Evolutionary conservation across 2,329 filamentous ascomycete species (phyloP).

Genomic region (Penicillium sp.): DNA sequence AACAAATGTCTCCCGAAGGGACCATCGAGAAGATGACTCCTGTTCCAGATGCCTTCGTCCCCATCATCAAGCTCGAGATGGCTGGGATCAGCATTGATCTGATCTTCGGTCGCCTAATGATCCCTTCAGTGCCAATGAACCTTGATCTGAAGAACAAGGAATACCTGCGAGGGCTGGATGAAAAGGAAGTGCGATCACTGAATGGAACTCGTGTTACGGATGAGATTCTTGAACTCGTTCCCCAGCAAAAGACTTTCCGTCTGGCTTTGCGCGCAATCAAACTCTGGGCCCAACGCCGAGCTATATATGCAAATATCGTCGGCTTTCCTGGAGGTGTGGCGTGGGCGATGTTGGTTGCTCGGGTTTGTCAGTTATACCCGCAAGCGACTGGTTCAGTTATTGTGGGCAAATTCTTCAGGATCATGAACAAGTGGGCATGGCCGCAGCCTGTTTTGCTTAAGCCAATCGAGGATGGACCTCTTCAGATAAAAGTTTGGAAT

Average conservation of each 20-base stretch:
- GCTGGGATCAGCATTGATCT: slow-evolving; percentile 90
- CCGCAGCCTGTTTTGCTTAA: slow-evolving; percentile 90
- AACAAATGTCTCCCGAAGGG: slow-evolving; percentile 69
- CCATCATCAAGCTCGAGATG: slow-evolving; percentile 95
- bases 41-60: slow-evolving; percentile 87
- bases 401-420: slow-evolving; percentile 87
- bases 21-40: slow-evolving; percentile 78
- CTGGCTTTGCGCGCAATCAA: slow-evolving; percentile 89
- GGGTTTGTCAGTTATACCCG: slow-evolving; percentile 93
- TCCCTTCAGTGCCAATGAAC: slow-evolving; percentile 66
- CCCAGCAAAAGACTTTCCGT: slow-evolving; percentile 83
- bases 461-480: slow-evolving; percentile 72
- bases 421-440: slow-evolving; percentile 90
- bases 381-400: slow-evolving; percentile 84
- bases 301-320: slow-evolving; percentile 92
- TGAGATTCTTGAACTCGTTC: slow-evolving; percentile 83
- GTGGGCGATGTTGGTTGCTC: slow-evolving; percentile 95
- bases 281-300: slow-evolving; percentile 86
- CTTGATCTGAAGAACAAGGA: slow-evolving; percentile 77
- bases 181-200: slow-evolving; percentile 78
- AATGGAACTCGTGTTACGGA: slow-evolving; percentile 94
- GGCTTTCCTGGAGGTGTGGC: slow-evolving; percentile 95
- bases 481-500: slow-evolving; percentile 89
- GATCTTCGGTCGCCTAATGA: slow-evolving; percentile 73
- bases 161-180: slow-evolving; percentile 78